phyloP scores from a whole-genome alignment of 169 alveolate species.

The Plasmodium coatneyi region DNA sequence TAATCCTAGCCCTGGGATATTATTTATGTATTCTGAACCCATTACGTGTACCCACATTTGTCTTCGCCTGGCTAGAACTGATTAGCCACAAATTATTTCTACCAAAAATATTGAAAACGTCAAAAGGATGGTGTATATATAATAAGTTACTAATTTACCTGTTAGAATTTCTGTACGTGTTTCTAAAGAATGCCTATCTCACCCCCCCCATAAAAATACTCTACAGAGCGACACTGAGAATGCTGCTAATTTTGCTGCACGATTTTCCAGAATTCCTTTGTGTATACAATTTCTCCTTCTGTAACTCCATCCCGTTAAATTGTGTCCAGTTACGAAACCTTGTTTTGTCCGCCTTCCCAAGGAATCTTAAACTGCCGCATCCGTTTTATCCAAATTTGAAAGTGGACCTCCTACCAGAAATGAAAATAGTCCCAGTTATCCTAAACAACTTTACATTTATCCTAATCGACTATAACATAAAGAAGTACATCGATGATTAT shows the following conservation, averaged over 20 bases:
- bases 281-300: slow-evolving; percentile 91
- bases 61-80: slow-evolving; percentile 96
- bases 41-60: slow-evolving; percentile 95
- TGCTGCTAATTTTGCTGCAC: slow-evolving; percentile 91
- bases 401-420: slow-evolving; percentile 92
- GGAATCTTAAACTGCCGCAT: slow-evolving; percentile 87
- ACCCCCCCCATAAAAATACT: slow-evolving; percentile 48
- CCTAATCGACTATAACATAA: slow-evolving; percentile 75
- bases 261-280: slow-evolving; percentile 97
- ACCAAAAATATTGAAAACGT: slow-evolving; percentile 87
- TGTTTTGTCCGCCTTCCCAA: slow-evolving; percentile 93
- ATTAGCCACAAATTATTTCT: slow-evolving; percentile 92
- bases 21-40: slow-evolving; percentile 88
- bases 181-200: slow-evolving; percentile 75
- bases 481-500: slow-evolving; percentile 70
- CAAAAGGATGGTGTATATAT: slow-evolving; percentile 84
- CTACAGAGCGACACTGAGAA: slow-evolving; percentile 83
- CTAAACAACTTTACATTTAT: slow-evolving; percentile 70
- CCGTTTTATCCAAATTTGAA: slow-evolving; percentile 90
- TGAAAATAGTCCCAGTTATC: slow-evolving; percentile 88
- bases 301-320: slow-evolving; percentile 91
- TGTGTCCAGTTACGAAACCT: slow-evolving; percentile 92
- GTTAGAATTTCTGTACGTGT: slow-evolving; percentile 76
- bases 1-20: slow-evolving; percentile 82
- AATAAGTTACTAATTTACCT: slow-evolving; percentile 80